Base-by-base conservation (phyloP, 139 green algal species). In the Eudorina sp. region DNA sequence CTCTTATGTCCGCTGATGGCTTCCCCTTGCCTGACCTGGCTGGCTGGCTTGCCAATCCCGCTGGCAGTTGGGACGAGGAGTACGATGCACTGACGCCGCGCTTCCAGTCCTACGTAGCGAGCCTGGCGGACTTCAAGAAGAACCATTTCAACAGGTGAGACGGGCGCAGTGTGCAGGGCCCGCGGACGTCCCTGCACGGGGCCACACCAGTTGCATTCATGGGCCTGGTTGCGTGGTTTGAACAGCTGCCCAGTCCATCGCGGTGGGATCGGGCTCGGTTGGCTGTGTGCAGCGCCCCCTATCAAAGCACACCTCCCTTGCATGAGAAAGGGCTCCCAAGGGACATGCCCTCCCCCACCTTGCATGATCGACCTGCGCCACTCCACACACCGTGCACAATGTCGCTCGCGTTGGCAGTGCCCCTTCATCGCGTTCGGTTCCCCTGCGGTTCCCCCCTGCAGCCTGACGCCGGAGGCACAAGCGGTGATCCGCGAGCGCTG, bases 111-210 rank as follows among this genome's bases (percentile, higher is more conserved):
- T 95, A 95, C 88, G 60, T 76, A 43, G 13, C 16, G 21, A 64
- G 45, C n/a, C 84, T 94, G 16, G 53, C 73, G 9, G 92, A 90
- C 27, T 95, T 95, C 77, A 92, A 91, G 40, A 93, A 93, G 87
- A 95, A 95, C 79, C 60, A 89, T 5, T 89, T 93, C 89, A 91
- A 55, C 75, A 83, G 62, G 89, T 90, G 46, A 55, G 48, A 55
- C 9, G 48, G 48, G 48, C 48, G 9, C 13, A 21, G 48, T 55
- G 48, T 55, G 48, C 48, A 55, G 48, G 13, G 48, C 48, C 48
- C 13, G n/a, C n/a, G n/a, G n/a, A n/a, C n/a, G n/a, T n/a, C n/a
- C n/a, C n/a, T n/a, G n/a, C n/a, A n/a, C n/a, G n/a, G n/a, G n/a
- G n/a, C n/a, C n/a, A n/a, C n/a, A n/a, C n/a, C n/a, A n/a, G n/a